These are phyloP conservation scores for Mycena haematopus DNA, from an alignment of 768 basidiomycete genomes.

Conservation along the genomic window DNA sequence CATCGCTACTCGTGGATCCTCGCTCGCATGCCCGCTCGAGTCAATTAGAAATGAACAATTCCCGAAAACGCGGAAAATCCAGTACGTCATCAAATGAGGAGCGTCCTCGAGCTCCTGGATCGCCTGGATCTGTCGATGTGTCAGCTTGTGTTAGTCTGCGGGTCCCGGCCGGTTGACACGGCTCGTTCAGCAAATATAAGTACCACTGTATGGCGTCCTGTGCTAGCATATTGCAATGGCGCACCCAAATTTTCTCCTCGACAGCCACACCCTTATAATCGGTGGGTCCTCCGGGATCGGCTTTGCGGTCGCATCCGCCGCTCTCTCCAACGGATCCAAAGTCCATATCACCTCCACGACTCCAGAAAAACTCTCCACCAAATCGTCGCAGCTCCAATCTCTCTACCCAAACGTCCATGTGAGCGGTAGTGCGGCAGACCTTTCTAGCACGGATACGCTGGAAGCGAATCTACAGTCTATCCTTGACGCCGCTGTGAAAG, in stretches of 20 bases:
- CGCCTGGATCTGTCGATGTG: too few relatives aligned
- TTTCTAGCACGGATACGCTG: constrained; percentile 11
- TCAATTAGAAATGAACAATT: too few relatives aligned
- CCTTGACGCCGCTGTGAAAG: neutral
- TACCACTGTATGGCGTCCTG: too few relatives aligned
- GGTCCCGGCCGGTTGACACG: too few relatives aligned
- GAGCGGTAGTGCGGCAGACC: constrained; percentile 1
- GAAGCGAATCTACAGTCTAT: constrained; percentile 3
- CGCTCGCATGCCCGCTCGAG: too few relatives aligned
- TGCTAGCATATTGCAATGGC: constrained; percentile 6
- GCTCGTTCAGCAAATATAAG: too few relatives aligned
- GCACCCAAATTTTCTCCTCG: constrained; percentile 1
- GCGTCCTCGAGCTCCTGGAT: too few relatives aligned
- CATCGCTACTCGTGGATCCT: too few relatives aligned
- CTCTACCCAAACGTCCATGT: constrained; percentile 9
- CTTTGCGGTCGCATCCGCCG: constrained; percentile 13
- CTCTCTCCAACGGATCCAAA: constrained; percentile 11
- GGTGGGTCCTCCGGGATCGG: constrained; percentile 10
- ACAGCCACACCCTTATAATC: constrained; percentile 3
- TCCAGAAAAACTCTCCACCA: neutral
- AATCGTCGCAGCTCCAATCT: neutral
- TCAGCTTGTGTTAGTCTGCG: too few relatives aligned
- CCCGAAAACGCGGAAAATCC: too few relatives aligned
- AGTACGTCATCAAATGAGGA: too few relatives aligned
- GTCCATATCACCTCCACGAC: constrained; percentile 13